phyloP scores from a whole-genome alignment of 164 flowering plant genomes.

The Buxus sempervirens region DNA sequence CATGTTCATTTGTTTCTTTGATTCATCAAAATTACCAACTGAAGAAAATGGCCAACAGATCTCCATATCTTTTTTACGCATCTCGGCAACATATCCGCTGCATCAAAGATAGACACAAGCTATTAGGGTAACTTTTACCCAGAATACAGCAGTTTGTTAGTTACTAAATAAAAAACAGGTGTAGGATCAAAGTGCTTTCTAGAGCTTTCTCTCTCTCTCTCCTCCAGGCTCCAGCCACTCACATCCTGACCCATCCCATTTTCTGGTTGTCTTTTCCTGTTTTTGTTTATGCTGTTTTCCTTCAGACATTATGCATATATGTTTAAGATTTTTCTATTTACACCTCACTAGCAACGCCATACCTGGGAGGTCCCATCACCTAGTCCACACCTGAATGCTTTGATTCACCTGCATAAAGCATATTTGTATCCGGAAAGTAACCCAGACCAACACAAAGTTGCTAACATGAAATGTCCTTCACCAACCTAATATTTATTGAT shows the following conservation, averaged over 20 bases:
- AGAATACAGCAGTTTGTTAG: background rate
- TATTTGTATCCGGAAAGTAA: background rate
- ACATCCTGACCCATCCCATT: too few relatives aligned
- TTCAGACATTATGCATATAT: too few relatives aligned
- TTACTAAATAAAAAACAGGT: slow-evolving; percentile 1
- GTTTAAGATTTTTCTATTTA: too few relatives aligned
- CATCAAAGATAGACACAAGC: slow-evolving; percentile 20
- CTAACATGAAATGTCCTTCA: background rate
- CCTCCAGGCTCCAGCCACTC: too few relatives aligned
- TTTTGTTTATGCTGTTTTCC: too few relatives aligned
- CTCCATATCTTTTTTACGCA: slow-evolving; percentile 45
- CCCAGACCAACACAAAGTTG: background rate
- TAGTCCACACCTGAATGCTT: too few relatives aligned
- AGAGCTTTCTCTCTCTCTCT: too few relatives aligned
- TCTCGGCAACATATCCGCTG: slow-evolving; percentile 67
- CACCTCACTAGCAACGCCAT: too few relatives aligned
- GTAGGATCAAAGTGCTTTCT: too few relatives aligned
- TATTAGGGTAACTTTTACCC: background rate
- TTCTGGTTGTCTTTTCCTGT: too few relatives aligned
- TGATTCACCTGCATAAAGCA: background rate
- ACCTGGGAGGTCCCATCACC: too few relatives aligned
- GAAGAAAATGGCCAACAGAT: slow-evolving; percentile 54
- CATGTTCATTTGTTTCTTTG: slow-evolving; percentile 20
- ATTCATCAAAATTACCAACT: slow-evolving; percentile 15
- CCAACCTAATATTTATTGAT: background rate